Percentiles rank a stretch among this genome's conserved stretches.
These are phyloP conservation scores for Daedaleopsis nitida DNA, from an alignment of 768 basidiomycete genomes.

Conservation along the genomic window DNA sequence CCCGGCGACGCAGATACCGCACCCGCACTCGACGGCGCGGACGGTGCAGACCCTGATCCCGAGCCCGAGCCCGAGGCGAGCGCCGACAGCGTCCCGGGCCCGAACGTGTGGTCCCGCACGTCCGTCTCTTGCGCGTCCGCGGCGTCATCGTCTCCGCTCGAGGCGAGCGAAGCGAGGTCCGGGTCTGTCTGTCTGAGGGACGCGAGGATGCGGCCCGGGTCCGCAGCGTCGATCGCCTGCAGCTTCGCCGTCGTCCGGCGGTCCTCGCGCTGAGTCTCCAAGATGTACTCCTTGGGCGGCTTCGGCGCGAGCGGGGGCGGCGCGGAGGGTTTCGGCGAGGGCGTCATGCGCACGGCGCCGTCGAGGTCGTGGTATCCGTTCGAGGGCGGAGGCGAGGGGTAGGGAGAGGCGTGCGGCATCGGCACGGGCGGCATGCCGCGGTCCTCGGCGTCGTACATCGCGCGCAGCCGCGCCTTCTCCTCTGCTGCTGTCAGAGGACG, in stretches of 20 bases:
- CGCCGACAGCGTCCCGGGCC: constrained; percentile 21
- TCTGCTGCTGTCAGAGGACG: constrained; percentile 67
- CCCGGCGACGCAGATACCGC: no score
- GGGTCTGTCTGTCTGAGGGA: constrained; percentile 5
- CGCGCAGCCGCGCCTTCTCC: constrained; percentile 72
- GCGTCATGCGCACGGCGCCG: not conserved
- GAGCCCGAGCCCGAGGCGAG: not conserved
- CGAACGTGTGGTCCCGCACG: constrained; percentile 22
- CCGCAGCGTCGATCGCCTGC: constrained; percentile 26
- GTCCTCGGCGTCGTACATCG: constrained; percentile 64
- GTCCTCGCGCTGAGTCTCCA: constrained; percentile 80
- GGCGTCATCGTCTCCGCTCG: constrained; percentile 1
- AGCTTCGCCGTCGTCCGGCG: constrained; percentile 48
- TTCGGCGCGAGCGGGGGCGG: constrained; percentile 78
- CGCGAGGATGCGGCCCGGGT: constrained; percentile 1
- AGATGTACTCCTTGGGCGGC: constrained; percentile 79
- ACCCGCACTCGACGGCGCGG: no score
- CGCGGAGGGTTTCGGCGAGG: constrained; percentile 20
- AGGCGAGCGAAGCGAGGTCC: constrained; percentile 14
- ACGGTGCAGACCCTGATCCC: not conserved
- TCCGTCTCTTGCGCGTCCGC: not conserved
- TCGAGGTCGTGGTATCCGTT: constrained; percentile 13
- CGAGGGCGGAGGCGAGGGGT: constrained; percentile 20
- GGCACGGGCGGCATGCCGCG: constrained; percentile 17
- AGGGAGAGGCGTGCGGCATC: constrained; percentile 10